A percentile compares a stretch with the other conserved stretches of the same genome.
Evolutionary conservation across 169 alveolate genomes (phyloP).

Genomic region (Babesia microti): DNA sequence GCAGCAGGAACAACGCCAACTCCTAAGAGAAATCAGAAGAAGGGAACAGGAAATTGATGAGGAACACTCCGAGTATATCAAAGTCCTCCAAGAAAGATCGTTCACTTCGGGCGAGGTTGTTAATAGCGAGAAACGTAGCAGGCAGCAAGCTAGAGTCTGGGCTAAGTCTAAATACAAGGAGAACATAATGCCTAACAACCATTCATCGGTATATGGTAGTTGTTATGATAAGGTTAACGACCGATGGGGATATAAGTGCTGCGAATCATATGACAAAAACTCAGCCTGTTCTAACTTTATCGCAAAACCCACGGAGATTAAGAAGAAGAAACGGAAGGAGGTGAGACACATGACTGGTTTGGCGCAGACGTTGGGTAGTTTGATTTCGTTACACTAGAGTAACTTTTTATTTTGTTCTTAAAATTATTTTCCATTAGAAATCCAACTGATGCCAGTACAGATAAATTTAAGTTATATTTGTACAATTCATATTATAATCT

Average conservation of each 20-base stretch:
- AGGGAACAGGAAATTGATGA: constrained; percentile 13
- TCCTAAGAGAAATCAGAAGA: constrained; percentile 40
- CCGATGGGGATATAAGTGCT: constrained; percentile 72
- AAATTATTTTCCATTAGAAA: too few species aligned
- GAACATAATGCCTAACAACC: constrained; percentile 55
- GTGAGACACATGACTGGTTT: constrained; percentile 4
- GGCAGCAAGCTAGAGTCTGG: constrained; percentile 26
- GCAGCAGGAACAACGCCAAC: constrained; percentile 52
- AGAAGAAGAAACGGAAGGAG: constrained; percentile 1
- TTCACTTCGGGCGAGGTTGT: constrained; percentile 4
- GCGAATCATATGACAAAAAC: constrained; percentile 38
- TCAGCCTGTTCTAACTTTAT: constrained; percentile 25
- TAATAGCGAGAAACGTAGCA: too few species aligned
- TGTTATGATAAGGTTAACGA: constrained; percentile 48
- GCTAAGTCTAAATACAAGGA: constrained; percentile 59
- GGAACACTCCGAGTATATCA: constrained; percentile 4
- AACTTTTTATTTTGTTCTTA: too few species aligned
- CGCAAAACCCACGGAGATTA: background rate
- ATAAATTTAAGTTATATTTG: too few species aligned
- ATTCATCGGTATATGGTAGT: constrained; percentile 65
- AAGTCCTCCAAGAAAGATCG: background rate
- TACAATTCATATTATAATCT: too few species aligned
- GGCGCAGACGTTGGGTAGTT: constrained; percentile 19
- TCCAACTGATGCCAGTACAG: too few species aligned
- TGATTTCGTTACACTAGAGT: constrained; percentile 38